These are phyloP conservation scores for Eucalyptus leucophloia DNA, from an alignment of 345 rosid genomes.

Conservation along the genomic window DNA sequence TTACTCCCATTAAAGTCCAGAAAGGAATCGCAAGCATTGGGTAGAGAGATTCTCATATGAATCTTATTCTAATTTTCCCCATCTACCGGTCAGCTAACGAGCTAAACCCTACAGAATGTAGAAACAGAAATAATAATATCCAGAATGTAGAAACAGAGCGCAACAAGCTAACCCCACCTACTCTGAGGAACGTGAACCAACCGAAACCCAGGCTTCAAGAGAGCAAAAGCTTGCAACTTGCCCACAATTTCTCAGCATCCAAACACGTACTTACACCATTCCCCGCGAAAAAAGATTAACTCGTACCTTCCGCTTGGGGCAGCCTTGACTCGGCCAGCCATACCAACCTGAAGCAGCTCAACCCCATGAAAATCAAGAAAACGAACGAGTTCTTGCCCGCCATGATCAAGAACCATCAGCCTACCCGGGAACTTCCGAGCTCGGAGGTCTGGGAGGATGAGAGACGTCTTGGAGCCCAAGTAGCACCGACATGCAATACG, in stretches of 20 bases:
- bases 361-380: neutral
- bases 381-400: neutral
- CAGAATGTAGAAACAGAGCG: neutral
- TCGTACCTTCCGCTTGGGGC: constrained; percentile 27
- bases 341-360: neutral
- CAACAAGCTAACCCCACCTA: neutral
- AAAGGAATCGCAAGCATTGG: neutral
- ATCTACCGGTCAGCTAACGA: neutral
- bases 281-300: neutral
- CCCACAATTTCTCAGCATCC: neutral
- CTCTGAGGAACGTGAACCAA: neutral
- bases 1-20: neutral
- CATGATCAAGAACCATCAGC: neutral
- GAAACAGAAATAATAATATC: neutral
- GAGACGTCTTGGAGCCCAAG: neutral
- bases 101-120: neutral
- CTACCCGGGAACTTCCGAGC: neutral
- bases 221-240: neutral
- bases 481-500: too few relatives aligned
- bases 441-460: neutral
- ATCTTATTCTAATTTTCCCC: neutral
- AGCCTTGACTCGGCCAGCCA: constrained; percentile 9
- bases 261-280: neutral
- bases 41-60: neutral
- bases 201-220: neutral